These are phyloP conservation scores for Candida golubevii DNA, from an alignment of 805 yeast species.

Conservation along the genomic window DNA sequence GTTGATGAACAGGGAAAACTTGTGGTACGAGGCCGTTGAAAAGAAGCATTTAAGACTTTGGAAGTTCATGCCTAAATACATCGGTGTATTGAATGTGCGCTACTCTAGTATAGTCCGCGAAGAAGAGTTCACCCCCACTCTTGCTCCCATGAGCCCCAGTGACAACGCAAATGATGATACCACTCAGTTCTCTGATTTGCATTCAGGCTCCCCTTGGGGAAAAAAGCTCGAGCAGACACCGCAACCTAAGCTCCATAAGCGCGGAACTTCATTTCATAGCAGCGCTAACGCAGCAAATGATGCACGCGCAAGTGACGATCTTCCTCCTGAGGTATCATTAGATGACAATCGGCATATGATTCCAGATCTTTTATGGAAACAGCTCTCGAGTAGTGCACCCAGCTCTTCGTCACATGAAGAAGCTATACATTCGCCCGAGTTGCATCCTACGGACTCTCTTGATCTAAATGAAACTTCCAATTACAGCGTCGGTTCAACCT, in stretches of 20 bases:
- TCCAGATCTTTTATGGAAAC: slow-evolving; percentile 72
- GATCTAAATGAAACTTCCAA: slow-evolving; percentile 12
- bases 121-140: slow-evolving; percentile 14
- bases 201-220: not conserved
- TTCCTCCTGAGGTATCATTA: slow-evolving; percentile 76
- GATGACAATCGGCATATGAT: slow-evolving; percentile 91
- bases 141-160: slow-evolving; percentile 8
- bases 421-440: slow-evolving; percentile 4
- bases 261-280: slow-evolving; percentile 4
- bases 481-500: slow-evolving; percentile 29
- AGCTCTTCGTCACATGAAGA: slow-evolving; percentile 12
- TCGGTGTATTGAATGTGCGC: slow-evolving; percentile 90
- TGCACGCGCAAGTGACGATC: slow-evolving; percentile 16
- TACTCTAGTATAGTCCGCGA: slow-evolving; percentile 51
- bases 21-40: slow-evolving; percentile 90
- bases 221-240: not conserved
- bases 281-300: slow-evolving; percentile 4
- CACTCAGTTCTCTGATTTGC: not conserved
- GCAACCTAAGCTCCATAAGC: not conserved
- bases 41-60: slow-evolving; percentile 68
- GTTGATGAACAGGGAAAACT: slow-evolving; percentile 81
- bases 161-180: not conserved
- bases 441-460: slow-evolving; percentile 2
- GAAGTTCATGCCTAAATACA: slow-evolving; percentile 86
- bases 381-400: slow-evolving; percentile 42